phyloP scores from a whole-genome alignment of 164 flowering plant genomes.

The Tinospora cordifolia region DNA sequence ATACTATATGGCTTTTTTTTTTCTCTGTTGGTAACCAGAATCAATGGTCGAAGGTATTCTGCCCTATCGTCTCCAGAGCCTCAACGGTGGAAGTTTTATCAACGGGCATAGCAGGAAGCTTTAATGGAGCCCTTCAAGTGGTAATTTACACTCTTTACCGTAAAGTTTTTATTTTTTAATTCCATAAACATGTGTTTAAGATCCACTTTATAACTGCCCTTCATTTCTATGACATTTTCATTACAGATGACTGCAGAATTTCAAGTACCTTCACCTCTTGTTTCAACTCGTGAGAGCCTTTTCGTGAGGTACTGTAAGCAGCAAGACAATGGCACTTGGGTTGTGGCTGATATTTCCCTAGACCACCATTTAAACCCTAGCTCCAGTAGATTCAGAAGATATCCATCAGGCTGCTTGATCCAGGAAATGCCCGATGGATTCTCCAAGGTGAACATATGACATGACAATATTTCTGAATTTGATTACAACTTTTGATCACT shows the following conservation, averaged over 20 bases:
- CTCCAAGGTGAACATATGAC: conserved; percentile 52
- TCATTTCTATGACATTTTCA: not conserved
- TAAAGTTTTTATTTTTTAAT: too few species aligned
- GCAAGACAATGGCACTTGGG: conserved; percentile 76
- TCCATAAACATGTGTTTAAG: not conserved
- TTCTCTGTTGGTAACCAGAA: conserved; percentile 31
- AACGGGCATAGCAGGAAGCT: conserved; percentile 85
- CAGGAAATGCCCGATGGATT: conserved; percentile 82
- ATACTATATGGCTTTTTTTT: not conserved
- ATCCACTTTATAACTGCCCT: not conserved
- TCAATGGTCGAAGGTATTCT: conserved; percentile 67
- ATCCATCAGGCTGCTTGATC: conserved; percentile 89
- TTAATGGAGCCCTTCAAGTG: conserved; percentile 94
- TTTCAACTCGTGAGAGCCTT: conserved; percentile 65
- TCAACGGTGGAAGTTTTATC: conserved; percentile 67
- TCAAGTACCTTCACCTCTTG: conserved; percentile 85
- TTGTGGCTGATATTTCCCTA: conserved; percentile 82
- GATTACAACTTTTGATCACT: not conserved
- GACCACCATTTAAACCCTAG: conserved; percentile 55
- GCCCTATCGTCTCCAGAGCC: conserved; percentile 71
- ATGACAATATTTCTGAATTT: not conserved
- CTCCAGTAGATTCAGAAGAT: conserved; percentile 47
- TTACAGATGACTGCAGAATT: conserved; percentile 86
- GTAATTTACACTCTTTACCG: conserved; percentile 25
- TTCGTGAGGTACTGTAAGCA: conserved; percentile 86